A percentile compares a stretch with the other conserved stretches of the same genome.
phyloP scores from a whole-genome alignment of 306 rosid species.

The Prunus persica region Prunus_persica_NCBIv2 NC_034009.1:26931501-26932000 shows the following conservation, averaged over 20 bases:
- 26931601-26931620: neutral
- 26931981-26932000: neutral
- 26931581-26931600: neutral
- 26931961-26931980: constrained; percentile 16
- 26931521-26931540: too few species aligned
- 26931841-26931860: too few species aligned
- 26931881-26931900: neutral
- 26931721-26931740: neutral
- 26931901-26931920: neutral
- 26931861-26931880: too few species aligned
- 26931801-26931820: constrained; percentile 25
- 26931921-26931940: constrained; percentile 14
- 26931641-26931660: constrained; percentile 30
- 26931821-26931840: too few species aligned
- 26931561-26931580: too few species aligned
- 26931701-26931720: too few species aligned
- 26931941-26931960: constrained; percentile 16
- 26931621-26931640: constrained; percentile 8
- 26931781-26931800: constrained; percentile 15
- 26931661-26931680: constrained; percentile 26
- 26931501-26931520: neutral
- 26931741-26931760: neutral
- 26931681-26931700: neutral
- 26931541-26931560: too few species aligned
- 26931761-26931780: constrained; percentile 13